Base-by-base conservation (phyloP, 2,329 filamentous ascomycete genomes). In the Trichophyton benhamiae region DNA sequence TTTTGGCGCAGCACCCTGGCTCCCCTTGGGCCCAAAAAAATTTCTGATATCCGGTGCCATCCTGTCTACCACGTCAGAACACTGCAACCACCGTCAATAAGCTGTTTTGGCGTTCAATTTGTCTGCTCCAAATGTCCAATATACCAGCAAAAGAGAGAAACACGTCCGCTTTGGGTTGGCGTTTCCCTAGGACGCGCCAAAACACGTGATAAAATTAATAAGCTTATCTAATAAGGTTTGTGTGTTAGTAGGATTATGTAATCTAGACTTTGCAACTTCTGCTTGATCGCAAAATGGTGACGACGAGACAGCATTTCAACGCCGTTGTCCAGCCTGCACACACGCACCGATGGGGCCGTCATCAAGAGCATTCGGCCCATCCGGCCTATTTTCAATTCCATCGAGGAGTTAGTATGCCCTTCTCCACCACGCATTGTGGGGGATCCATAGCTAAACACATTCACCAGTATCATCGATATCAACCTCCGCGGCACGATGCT, bases 41-140 rank as follows among this genome's bases (percentile, higher is more conserved):
- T 81, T 90, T 70, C 91, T 83, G 70, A 96, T 97, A 75, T 97
- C 92, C 65, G 80, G 71, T 60, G 91, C 84, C 91, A 96, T 95
- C 64, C 58, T 70, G 58, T 49, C 42, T 46, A 13, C 15, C 15
- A 41, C 55, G 17, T 9, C 27, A 8, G 7, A 2, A 27, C 5
- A 53, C 49, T 15, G 27, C 9, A 33, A 15, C 49, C n/a, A 22
- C 22, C 49, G 11, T n/a, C 7, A 25, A 33, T 9, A 53, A n/a
- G 20, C 22, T 25, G 49, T 20, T 48, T 48, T 48, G 44, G 20
- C 20, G 8, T 22, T 48, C 44, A 48, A 53, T 53, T 25, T 33
- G 6, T 25, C 5, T 30, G 22, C 22, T 53, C 22, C 49, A 53
- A 53, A 33, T 6, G 22, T 33, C 27, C 49, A 22, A 48, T 48